Evolutionary conservation across 495 filamentous ascomycete species (phyloP).

Genomic region (Evansstolkia leycettana): DNA sequence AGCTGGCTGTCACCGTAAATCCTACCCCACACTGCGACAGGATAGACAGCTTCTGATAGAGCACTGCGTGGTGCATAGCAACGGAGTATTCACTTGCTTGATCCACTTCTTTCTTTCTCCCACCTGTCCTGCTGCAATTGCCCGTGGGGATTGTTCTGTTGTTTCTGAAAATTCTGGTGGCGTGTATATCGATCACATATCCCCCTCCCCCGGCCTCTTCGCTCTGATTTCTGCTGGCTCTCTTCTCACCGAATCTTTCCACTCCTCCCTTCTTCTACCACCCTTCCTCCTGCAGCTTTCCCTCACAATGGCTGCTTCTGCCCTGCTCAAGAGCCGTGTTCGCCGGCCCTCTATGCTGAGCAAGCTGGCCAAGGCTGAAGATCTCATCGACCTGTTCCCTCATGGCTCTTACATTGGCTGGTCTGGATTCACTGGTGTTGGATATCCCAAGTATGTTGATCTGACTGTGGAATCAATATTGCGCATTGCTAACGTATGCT

Average conservation of each 20-base stretch:
- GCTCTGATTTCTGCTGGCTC: conserved; percentile 4
- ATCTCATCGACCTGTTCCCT: conserved; percentile 69
- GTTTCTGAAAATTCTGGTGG: neutral
- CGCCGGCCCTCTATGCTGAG: conserved; percentile 64
- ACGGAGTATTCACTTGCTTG: too few relatives aligned
- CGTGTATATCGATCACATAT: neutral
- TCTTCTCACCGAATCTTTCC: conserved; percentile 4
- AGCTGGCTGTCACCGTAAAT: too few relatives aligned
- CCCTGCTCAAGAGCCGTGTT: conserved; percentile 62
- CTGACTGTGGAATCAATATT: too few relatives aligned
- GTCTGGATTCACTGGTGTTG: conserved; percentile 86
- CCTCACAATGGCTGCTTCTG: conserved; percentile 46
- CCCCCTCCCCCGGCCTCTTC: conserved; percentile 1
- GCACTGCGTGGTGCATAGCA: too few relatives aligned
- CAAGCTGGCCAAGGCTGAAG: conserved; percentile 68
- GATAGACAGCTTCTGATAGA: too few relatives aligned
- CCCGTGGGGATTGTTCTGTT: neutral
- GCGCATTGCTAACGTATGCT: too few relatives aligned
- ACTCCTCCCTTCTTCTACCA: conserved; percentile 1
- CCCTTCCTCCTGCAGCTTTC: neutral
- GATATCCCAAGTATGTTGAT: conserved; percentile 70
- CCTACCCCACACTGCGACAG: too few relatives aligned
- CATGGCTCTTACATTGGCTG: conserved; percentile 76
- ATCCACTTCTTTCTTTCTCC: too few relatives aligned
- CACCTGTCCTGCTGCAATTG: too few relatives aligned